Percentiles rank a stretch among this genome's conserved stretches.
Evolutionary conservation across 306 rosid species (phyloP).

Genomic region (Sesbania bispinosa): DNA sequence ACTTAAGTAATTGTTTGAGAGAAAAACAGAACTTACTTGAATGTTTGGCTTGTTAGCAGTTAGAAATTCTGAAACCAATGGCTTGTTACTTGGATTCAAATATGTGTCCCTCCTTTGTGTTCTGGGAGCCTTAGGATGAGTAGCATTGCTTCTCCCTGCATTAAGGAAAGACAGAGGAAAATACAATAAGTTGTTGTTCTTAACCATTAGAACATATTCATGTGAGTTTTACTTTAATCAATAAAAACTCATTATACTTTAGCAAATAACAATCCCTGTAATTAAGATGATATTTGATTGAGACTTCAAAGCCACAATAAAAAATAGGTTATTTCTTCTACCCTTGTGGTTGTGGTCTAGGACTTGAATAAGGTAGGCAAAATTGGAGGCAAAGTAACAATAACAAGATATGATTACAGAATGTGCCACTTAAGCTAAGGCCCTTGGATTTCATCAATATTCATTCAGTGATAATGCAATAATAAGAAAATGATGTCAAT

Average conservation of each 20-base stretch:
- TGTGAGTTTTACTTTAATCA: neutral
- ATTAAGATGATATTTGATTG: neutral
- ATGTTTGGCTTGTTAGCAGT: neutral
- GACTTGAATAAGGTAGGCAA: no score
- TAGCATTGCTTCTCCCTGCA: neutral
- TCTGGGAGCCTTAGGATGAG: neutral
- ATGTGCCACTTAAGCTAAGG: no score
- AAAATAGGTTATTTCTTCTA: no score
- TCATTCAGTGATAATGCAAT: neutral
- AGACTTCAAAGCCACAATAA: no score
- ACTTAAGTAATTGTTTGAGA: neutral
- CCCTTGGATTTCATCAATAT: no score
- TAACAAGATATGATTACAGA: no score
- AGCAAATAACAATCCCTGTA: neutral
- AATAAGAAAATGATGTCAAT: neutral
- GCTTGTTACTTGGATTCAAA: neutral
- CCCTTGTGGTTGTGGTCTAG: no score
- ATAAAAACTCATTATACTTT: neutral
- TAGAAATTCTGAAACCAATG: neutral
- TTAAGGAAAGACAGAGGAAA: slow-evolving; percentile 11
- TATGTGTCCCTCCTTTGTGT: slow-evolving; percentile 4
- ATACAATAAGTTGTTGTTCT: neutral
- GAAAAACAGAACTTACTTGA: slow-evolving; percentile 21
- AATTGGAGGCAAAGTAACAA: no score
- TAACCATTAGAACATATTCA: neutral